These are phyloP conservation scores for Fusarium sp. DNA, from an alignment of 2,329 filamentous ascomycete genomes.

Conservation along the genomic window DNA sequence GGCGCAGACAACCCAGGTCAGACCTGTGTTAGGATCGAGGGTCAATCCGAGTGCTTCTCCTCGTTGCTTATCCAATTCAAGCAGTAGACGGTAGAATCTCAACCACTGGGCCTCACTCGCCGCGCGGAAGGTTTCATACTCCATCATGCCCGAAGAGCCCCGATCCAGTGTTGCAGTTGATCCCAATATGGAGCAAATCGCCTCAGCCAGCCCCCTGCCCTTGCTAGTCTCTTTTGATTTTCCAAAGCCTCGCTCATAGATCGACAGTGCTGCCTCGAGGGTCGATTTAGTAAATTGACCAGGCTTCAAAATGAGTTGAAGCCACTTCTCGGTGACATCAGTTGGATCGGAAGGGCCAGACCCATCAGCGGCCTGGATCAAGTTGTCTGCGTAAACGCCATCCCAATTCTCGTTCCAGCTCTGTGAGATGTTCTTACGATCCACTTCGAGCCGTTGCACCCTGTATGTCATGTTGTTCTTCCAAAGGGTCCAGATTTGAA, in stretches of 20 bases:
- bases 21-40: constrained; percentile 75
- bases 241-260: constrained; percentile 76
- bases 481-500: constrained; percentile 81
- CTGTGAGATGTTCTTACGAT: constrained; percentile 69
- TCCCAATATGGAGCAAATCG: constrained; percentile 77
- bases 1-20: constrained; percentile 86
- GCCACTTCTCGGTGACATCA: constrained; percentile 85
- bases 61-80: constrained; percentile 86
- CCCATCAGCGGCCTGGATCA: constrained; percentile 63
- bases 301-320: constrained; percentile 83
- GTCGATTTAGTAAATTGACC: constrained; percentile 83
- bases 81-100: constrained; percentile 85
- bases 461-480: constrained; percentile 85
- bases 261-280: constrained; percentile 82
- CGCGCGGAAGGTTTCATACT: constrained; percentile 79
- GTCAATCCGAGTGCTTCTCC: constrained; percentile 83
- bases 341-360: constrained; percentile 72
- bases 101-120: constrained; percentile 88
- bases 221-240: constrained; percentile 52
- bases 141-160: constrained; percentile 71
- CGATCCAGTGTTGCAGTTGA: constrained; percentile 74
- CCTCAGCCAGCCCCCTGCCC: constrained; percentile 75
- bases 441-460: constrained; percentile 78
- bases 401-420: constrained; percentile 78
- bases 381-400: constrained; percentile 71